A percentile compares a stretch with the other conserved stretches of the same genome.
Conservation (phyloP, 306 rosid species). For the Dalbergia oliveri region DNA sequence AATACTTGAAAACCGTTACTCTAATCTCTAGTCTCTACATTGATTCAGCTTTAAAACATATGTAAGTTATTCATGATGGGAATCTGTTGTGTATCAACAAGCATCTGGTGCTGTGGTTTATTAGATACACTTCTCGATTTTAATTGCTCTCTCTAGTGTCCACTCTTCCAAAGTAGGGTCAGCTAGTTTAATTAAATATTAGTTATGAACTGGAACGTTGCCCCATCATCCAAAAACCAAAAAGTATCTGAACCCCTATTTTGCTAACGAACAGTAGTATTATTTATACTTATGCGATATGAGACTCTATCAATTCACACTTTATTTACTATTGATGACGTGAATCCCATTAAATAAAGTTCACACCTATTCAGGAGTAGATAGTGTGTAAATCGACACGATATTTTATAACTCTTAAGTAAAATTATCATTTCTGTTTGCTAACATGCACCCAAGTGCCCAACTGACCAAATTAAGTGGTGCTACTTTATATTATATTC, state of each 20-base stretch:
- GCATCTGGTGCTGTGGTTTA: constrained; percentile 14
- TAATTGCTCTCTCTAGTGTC: constrained; percentile 22
- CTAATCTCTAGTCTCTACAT: background rate
- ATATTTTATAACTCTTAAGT: too few species aligned
- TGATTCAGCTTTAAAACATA: constrained; percentile 2
- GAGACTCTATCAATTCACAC: too few species aligned
- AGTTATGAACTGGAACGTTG: constrained; percentile 38
- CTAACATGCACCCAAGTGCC: constrained; percentile 32
- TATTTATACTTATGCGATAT: too few species aligned
- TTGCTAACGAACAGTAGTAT: background rate
- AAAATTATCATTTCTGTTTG: background rate
- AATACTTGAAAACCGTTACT: background rate
- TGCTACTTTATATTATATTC: background rate
- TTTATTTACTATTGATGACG: too few species aligned
- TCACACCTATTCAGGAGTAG: too few species aligned
- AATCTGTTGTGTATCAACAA: constrained; percentile 42
- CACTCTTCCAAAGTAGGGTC: constrained; percentile 9
- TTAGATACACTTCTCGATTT: constrained; percentile 39
- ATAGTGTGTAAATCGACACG: too few species aligned
- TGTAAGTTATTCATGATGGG: constrained; percentile 47
- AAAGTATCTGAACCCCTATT: constrained; percentile 2
- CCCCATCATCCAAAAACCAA: constrained; percentile 29
- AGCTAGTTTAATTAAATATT: constrained; percentile 19
- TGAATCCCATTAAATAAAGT: too few species aligned
- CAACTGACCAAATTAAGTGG: constrained; percentile 8